Base-by-base conservation (phyloP, 2,329 filamentous ascomycete genomes). In the Apiospora koreana region DNA sequence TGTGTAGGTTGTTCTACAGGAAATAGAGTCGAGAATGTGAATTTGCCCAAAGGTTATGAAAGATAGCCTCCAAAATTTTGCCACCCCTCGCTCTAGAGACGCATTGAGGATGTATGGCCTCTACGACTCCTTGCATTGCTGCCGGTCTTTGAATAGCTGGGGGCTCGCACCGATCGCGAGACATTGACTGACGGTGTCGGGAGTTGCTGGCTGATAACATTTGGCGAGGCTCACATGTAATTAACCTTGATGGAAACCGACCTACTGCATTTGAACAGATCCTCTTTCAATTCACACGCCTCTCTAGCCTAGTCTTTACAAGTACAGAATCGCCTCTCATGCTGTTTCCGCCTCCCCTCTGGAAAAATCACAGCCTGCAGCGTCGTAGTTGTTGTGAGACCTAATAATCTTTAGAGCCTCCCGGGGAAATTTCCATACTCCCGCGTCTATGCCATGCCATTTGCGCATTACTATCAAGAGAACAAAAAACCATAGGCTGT, bases 281-380 rank as follows among this genome's bases (percentile, higher is more conserved):
- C 28, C 31, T 62, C 54, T 62, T 62, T 62, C 54, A 62, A 62
- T 62, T 62, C 54, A 62, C 54, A 62, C 54, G 31, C 54, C 45
- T 67, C 65, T 67, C 35, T 50, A 68, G 66, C 66, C 45, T 68
- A 54, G 66, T 43, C 66, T 38, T 68, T 68, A 68, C 66, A 68
- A 68, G 66, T 68, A 68, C 66, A 68, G 66, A 54, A 48, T 28
- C 42, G 42, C 45, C 42, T 46, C 65, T 46, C 66, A n/a, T 41
- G 54, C 54, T 62, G 54, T 62, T 62, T 21, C 23, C 41, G 41
- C 18, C 54, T 58, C 31, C 35, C 31, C 31, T 62, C 31, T 16
- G 21, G 21, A 38, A 31, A 31, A 62, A 62, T n/a, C 54, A 38
- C 54, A 62, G 31, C 54, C 54, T n/a, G 54, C 31, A n/a, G 31